Evolutionary conservation across 1,284 basidiomycete species (phyloP).

Genomic region (Rhodotorula mucilaginosa): DNA sequence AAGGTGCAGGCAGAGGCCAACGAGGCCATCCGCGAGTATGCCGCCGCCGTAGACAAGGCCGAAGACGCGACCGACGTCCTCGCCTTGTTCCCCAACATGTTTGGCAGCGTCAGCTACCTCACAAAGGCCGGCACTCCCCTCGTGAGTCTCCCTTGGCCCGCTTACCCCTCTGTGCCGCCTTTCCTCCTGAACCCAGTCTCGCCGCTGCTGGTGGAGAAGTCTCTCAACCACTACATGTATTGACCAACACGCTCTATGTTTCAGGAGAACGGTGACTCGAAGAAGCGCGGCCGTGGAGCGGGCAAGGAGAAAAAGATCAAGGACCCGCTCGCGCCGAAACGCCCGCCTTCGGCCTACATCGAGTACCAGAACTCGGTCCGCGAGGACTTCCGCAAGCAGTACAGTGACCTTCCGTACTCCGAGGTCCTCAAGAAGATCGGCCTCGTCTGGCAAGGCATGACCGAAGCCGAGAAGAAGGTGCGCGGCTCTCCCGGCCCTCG

Average conservation of each 20-base stretch:
- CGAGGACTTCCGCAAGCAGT: conserved; percentile 63
- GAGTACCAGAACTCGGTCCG: conserved; percentile 92
- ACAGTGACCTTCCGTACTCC: conserved; percentile 66
- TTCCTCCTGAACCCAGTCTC: neutral
- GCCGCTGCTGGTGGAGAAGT: too few species aligned
- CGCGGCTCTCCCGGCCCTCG: conserved; percentile 44
- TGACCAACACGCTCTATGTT: neutral
- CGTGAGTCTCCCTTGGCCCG: neutral
- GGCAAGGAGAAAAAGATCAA: conserved; percentile 63
- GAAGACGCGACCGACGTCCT: conserved; percentile 40
- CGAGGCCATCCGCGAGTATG: conserved; percentile 49
- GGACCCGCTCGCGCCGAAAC: conserved; percentile 92
- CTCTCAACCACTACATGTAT: neutral
- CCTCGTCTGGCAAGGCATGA: conserved; percentile 69
- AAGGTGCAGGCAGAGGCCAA: conserved; percentile 50
- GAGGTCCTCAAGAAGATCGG: conserved; percentile 73
- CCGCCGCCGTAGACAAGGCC: conserved; percentile 33
- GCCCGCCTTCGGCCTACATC: conserved; percentile 90
- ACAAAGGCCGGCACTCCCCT: neutral
- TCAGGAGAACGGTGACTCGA: conserved; percentile 20
- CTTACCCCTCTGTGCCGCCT: neutral
- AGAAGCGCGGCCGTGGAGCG: conserved; percentile 47
- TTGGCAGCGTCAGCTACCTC: conserved; percentile 24
- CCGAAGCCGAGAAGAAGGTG: conserved; percentile 70
- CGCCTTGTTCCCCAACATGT: conserved; percentile 39